Evolutionary conservation across 768 basidiomycete species (phyloP), one percentile per base, ranked within the genome.

Genomic region (Tricholoma furcatifolium): DNA sequence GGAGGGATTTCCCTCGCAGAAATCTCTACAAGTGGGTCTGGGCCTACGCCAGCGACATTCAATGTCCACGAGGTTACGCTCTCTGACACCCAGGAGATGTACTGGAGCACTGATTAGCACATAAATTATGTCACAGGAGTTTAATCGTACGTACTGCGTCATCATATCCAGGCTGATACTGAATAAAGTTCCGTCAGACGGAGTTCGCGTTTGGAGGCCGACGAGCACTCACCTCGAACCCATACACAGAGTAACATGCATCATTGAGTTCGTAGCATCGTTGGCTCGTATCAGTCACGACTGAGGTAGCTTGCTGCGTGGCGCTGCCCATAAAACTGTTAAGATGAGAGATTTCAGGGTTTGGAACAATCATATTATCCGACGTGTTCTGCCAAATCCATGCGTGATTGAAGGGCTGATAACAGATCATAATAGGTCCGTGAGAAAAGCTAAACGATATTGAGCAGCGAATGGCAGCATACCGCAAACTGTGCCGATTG

Each of bases 401-500:
- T 47, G 70, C 75, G 9, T 77, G 76, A 62, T 93, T 80, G 68
- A 88, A 90, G 17, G 91, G 91, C 79, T 85, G 56, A 44, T 35
- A 48, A 50, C 23, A 21, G 7, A 48, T 21, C 17, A 35, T 38
- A 36, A 43, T 43, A n/a, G 11, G 58, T 43, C 35, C 11, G n/a
- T 47, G 50, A 47, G 31, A 39, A 50, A 39, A 31, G 27, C 18
- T 6, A 55, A 35, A 43, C 18, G 38, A 23, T 43, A 39, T 46
- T 43, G 42, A 42, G 41, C 39, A 31, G 50, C 47, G 18, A 14
- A 7, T 51, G 57, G 27, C 11, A 24, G 71, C 81, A 66, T 57
- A 87, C 85, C 64, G 80, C 85, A 78, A 82, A 88, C 67, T 94
- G 91, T 10, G 80, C 88, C 8, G 84, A 86, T 66, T 93, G 90